These are phyloP conservation scores for Phytophthora fragariaefolia DNA, from an alignment of 352 stramenopile species.

Conservation along the genomic window DNA sequence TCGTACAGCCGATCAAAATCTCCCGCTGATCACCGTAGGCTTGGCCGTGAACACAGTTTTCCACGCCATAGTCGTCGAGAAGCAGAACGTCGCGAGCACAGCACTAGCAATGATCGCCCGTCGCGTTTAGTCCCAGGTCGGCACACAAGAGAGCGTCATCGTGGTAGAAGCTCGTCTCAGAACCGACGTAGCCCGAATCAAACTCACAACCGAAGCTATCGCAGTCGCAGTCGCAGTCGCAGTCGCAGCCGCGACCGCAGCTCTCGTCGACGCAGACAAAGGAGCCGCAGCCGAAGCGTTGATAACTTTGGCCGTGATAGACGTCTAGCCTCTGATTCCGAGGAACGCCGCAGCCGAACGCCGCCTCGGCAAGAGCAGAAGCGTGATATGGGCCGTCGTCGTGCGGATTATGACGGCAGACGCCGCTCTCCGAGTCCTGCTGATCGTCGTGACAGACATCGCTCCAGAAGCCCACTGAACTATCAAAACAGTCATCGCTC, in stretches of 20 bases:
- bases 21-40: constrained; percentile 1
- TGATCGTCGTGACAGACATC: constrained; percentile 14
- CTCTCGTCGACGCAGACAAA: constrained; percentile 1
- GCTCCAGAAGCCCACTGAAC: constrained; percentile 16
- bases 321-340: constrained; percentile 5
- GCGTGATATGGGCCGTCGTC: not conserved
- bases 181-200: constrained; percentile 14
- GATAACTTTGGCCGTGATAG: constrained; percentile 38
- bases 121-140: constrained; percentile 4
- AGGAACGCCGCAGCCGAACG: constrained; percentile 22
- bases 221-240: constrained; percentile 30
- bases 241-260: constrained; percentile 32
- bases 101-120: not conserved
- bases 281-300: constrained; percentile 14
- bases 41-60: not conserved
- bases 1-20: constrained; percentile 28
- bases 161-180: constrained; percentile 13
- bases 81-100: constrained; percentile 15
- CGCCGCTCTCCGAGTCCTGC: constrained; percentile 11
- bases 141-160: constrained; percentile 7
- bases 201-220: constrained; percentile 1
- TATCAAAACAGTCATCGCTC: constrained; percentile 18
- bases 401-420: constrained; percentile 12
- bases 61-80: constrained; percentile 1
- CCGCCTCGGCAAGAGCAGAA: constrained; percentile 17